A percentile compares a stretch with the other conserved stretches of the same genome.
These are phyloP conservation scores for Dendrobium chrysotoxum DNA, from an alignment of 106 monocot species.

Conservation along the genomic window DNA sequence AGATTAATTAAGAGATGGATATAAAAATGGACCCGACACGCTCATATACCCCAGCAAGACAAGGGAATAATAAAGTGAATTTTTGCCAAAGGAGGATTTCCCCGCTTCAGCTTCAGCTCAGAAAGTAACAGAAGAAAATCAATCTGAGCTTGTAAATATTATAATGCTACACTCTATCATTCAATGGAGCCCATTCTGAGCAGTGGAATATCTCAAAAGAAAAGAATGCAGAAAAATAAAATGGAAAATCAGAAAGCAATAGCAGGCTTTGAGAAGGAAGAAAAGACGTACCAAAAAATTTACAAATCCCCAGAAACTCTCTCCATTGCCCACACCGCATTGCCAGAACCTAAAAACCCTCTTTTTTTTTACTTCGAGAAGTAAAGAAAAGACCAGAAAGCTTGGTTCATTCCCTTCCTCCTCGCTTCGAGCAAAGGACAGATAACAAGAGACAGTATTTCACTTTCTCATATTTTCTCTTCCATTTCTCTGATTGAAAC, in stretches of 20 bases:
- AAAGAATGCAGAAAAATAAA: neutral
- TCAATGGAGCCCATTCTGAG: slow-evolving; percentile 13
- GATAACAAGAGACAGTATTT: neutral
- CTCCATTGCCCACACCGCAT: neutral
- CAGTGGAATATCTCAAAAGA: neutral
- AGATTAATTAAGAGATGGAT: no score
- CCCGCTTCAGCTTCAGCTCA: neutral
- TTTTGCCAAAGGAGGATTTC: slow-evolving; percentile 1
- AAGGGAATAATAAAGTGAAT: neutral
- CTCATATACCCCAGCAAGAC: neutral
- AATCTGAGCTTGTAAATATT: neutral
- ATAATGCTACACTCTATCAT: neutral
- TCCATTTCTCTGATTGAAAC: neutral
- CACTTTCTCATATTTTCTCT: neutral
- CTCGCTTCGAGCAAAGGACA: neutral
- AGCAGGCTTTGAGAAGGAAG: neutral
- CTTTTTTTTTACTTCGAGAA: neutral
- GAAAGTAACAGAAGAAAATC: slow-evolving; percentile 2
- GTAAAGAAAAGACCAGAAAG: neutral
- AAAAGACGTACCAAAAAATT: neutral
- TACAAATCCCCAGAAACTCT: neutral
- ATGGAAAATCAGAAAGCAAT: neutral
- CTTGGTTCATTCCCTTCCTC: neutral
- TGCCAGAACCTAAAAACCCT: neutral
- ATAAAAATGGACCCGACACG: neutral